Conservation (phyloP, 371 early-diverging fungal species). For the Mortierella sp. region DNA sequence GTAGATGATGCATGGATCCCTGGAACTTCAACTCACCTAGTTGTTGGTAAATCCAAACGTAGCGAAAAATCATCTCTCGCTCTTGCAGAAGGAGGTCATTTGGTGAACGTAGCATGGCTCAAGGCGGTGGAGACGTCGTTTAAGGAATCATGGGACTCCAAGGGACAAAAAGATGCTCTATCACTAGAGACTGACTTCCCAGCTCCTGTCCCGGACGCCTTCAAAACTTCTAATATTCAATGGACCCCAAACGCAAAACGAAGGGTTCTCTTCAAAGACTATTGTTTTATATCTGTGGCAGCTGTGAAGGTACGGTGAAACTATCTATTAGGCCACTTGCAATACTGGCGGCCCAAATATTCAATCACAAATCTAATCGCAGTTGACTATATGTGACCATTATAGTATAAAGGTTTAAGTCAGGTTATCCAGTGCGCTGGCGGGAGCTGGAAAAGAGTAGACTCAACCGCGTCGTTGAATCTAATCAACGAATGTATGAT, state of each 20-base stretch:
- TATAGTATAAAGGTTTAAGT: slow-evolving; percentile 21
- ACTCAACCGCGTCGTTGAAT: neutral
- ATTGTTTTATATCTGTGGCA: slow-evolving; percentile 37
- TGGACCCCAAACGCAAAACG: slow-evolving; percentile 38
- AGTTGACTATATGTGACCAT: neutral
- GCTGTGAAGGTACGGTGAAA: slow-evolving; percentile 20
- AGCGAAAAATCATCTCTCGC: slow-evolving; percentile 41
- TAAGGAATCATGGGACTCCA: slow-evolving; percentile 34
- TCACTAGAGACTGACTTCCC: slow-evolving; percentile 25
- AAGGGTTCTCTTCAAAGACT: slow-evolving; percentile 19
- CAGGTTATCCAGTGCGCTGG: slow-evolving; percentile 46
- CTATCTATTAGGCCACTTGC: neutral
- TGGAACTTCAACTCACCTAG: slow-evolving; percentile 43
- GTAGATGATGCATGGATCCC: slow-evolving; percentile 38
- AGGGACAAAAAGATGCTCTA: slow-evolving; percentile 17
- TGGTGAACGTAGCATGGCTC: slow-evolving; percentile 29
- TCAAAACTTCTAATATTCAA: slow-evolving; percentile 13
- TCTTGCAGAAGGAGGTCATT: slow-evolving; percentile 44
- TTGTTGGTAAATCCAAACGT: slow-evolving; percentile 33
- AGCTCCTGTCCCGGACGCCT: slow-evolving; percentile 14
- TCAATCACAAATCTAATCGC: neutral
- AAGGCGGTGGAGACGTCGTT: slow-evolving; percentile 11
- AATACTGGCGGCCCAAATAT: too few relatives aligned
- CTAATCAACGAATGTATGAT: slow-evolving; percentile 24
- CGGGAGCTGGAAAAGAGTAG: slow-evolving; percentile 22